Evolutionary conservation across 1,284 basidiomycete species (phyloP), one percentile per base, ranked within the genome.

Genomic region (Trichosporon coremiiforme): DNA sequence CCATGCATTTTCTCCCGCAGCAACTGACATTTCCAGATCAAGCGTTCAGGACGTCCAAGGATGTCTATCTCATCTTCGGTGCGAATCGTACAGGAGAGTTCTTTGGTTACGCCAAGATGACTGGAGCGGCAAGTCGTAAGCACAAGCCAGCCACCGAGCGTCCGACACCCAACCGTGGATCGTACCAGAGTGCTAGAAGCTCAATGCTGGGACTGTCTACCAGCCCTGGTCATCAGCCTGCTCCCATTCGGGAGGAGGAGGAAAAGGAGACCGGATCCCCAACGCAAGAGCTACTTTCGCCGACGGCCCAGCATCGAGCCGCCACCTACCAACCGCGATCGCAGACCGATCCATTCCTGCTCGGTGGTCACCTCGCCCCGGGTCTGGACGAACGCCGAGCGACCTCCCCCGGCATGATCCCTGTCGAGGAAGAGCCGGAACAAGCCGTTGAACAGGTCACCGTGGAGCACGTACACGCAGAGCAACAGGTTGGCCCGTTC

Each of bases 1-100:
- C 4, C 50, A 53, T 10, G 20, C 29, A 62, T 35, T 33, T 22
- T 36, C 20, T 60, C 15, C 31, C 35, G 20, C 25, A n/a, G 10
- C 12, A 25, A 6, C 33, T 65, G 45, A 50, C 33, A 47, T 1
- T 7, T n/a, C 31, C 66, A 76, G 94, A 98, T 76, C 93, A 94
- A 80, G 95, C 95, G 0, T 98, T 87, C 82, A 88, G 94, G 45
- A 96, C 93, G 7, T 92, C 91, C 10, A 87, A 89, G 76, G 90
- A 93, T 17, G 95, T 97, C 4, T 91, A 87, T 77, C 87, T 98
- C 60, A 90, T 98, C 74, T 97, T 97, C 77, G 89, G 94, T 57
- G 95, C 93, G 31, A 98, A 98, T 84, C 92, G 91, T 81, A 93
- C 92, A 66, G 83, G 83, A 29, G 83, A 84, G 70, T 95, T 95